Evolutionary conservation across 192 early-diverging fungal species (phyloP).

Genomic region (Backusella macrospora): DNA sequence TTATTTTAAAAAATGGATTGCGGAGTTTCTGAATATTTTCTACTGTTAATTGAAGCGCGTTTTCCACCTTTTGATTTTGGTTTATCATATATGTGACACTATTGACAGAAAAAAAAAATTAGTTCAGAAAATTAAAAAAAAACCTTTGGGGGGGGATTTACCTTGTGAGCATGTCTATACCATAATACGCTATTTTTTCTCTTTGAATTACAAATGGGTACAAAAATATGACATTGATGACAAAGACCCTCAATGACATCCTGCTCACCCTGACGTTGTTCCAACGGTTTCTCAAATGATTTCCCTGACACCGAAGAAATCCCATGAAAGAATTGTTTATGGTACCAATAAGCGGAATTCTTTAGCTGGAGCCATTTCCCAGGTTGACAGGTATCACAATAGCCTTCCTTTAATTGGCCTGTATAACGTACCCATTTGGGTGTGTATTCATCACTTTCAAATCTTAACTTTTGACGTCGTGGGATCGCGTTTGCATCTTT

Average conservation of each 20-base stretch:
- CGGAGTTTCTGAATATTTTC: constrained; percentile 2
- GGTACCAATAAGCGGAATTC: constrained; percentile 89
- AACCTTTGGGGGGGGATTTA: background rate
- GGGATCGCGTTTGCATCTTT: constrained; percentile 56
- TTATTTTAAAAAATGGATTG: constrained; percentile 6
- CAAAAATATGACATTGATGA: constrained; percentile 81
- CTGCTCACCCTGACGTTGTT: constrained; percentile 63
- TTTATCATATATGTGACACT: constrained; percentile 38
- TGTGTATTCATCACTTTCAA: constrained; percentile 76
- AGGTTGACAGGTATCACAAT: constrained; percentile 78
- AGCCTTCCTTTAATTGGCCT: constrained; percentile 78
- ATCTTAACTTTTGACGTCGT: constrained; percentile 70
- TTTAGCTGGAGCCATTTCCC: constrained; percentile 89
- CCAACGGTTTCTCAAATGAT: constrained; percentile 67
- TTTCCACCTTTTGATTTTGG: constrained; percentile 23
- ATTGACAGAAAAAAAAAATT: background rate
- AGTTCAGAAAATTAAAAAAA: background rate
- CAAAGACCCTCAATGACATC: constrained; percentile 80
- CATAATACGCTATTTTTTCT: constrained; percentile 77
- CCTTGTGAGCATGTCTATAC: constrained; percentile 86
- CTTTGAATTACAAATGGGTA: constrained; percentile 74
- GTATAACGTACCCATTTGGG: constrained; percentile 79
- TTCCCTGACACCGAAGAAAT: constrained; percentile 85
- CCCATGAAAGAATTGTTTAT: constrained; percentile 87
- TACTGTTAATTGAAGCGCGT: background rate